Evolutionary conservation across 148 eudicot species (phyloP).

Genomic region (Silene uniflora): DNA sequence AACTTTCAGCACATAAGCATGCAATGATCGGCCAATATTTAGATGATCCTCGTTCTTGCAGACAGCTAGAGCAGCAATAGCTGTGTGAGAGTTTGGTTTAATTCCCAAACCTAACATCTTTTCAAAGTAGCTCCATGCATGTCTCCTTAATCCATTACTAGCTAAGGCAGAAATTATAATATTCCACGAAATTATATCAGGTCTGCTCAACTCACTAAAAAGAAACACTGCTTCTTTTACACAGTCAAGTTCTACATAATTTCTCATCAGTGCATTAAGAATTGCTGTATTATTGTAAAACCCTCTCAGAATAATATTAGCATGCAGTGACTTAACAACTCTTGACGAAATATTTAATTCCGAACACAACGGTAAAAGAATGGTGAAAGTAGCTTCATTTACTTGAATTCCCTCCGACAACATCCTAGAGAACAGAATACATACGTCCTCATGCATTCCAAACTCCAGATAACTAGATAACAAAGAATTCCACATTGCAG

Average conservation of each 20-base stretch:
- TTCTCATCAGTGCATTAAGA: slow-evolving; percentile 36
- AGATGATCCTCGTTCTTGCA: slow-evolving; percentile 29
- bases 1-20: slow-evolving; percentile 37
- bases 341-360: slow-evolving; percentile 22
- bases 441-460: slow-evolving; percentile 31
- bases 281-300: slow-evolving; percentile 19
- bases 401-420: slow-evolving; percentile 27
- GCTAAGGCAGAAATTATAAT: slow-evolving; percentile 36
- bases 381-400: slow-evolving; percentile 36
- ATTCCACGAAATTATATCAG: slow-evolving; percentile 39
- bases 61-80: slow-evolving; percentile 33
- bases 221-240: slow-evolving; percentile 30
- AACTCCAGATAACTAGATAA: slow-evolving; percentile 26
- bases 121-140: slow-evolving; percentile 37
- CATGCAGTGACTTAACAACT: slow-evolving; percentile 37
- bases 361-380: slow-evolving; percentile 29
- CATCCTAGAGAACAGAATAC: slow-evolving; percentile 34
- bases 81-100: slow-evolving; percentile 42
- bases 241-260: slow-evolving; percentile 29
- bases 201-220: slow-evolving; percentile 24
- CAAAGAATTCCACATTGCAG: slow-evolving; percentile 48
- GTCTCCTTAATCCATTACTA: slow-evolving; percentile 21
- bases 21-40: slow-evolving; percentile 37
- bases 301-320: slow-evolving; percentile 30
- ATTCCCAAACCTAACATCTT: slow-evolving; percentile 30